Base-by-base conservation (phyloP, 75 land plant species). In the Larix kaempferi region DNA sequence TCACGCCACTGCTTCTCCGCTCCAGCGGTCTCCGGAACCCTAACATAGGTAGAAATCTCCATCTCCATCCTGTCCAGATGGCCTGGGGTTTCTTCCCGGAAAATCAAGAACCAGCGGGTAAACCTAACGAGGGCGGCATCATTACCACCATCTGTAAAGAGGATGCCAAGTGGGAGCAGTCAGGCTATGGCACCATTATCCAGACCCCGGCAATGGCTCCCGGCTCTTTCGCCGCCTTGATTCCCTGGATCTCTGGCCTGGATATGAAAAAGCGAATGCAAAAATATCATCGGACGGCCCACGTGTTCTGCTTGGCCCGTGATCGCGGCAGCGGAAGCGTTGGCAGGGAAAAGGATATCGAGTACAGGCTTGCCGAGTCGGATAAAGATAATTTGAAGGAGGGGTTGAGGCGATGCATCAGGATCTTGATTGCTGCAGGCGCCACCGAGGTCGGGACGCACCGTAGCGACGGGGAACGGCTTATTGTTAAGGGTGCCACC, bases 21-120 rank as follows among this genome's bases (percentile, higher is more conserved):
- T 58, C 79, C 7, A 97, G 99, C 74, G 95, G 94, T 22, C 81
- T 97, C n/a, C 80, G 59, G 52, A 97, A 97, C 72, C 84, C 75
- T 2, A 82, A 95, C 83, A 97, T 94, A 7, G 99, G 99, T 23
- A 79, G 55, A 55, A 83, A 91, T 71, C 88, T 97, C 11, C 95
- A 87, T 55, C 86, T 94, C 39, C 99, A 97, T 69, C 98, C 99
- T 1, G 94, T 86, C 22, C 35, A 80, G 21, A 74, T 86, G 72
- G 82, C 84, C 0, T 97, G 99, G 99, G 99, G 98, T 0, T 89
- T 88, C 78, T 95, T 97, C 80, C 99, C 99, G 5, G 94, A 95
- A 23, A 80, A 21, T 4, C 13, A 52, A 17, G 75, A 54, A 37
- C 72, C 56, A 4, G 23, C 3, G 44, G 87, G 90, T 1, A 86